Base-by-base conservation (phyloP, 2,329 filamentous ascomycete species). In the Microdochium bolleyi region DNA sequence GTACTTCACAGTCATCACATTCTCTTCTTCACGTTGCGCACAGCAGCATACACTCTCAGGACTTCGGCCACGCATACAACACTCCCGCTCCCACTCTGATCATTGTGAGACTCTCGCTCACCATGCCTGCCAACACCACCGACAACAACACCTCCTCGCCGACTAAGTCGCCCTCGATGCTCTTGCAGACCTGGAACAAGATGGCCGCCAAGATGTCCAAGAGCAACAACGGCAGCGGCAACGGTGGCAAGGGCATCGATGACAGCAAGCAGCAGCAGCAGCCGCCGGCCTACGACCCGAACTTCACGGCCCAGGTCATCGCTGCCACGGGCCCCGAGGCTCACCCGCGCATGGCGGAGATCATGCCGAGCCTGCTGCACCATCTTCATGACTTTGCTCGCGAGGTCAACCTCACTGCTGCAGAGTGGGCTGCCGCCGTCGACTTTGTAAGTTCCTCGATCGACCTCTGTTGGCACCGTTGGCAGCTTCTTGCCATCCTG, bases 371-470 rank as follows among this genome's bases (percentile, higher is more conserved):
- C 27, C 72, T 92, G 55, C 84, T 92, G 64, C 76, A 75, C 53
- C 88, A 92, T 71, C 75, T 92, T 53, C 89, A 94, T 70, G 88
- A 90, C 70, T 92, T 92, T 67, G 83, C 85, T 38, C 84, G 88
- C 49, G 88, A 94, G 67, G 83, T 88, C 56, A 81, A 91, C 66
- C 80, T 94, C 54, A 92, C 87, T 8, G 77, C 82, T n/a, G 85
- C 87, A 53, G 89, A 94, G 73, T 92, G 87, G 88, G 79, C 88
- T 71, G 72, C 79, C 9, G 89, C 84, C 49, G 82, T 90, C 27
- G 76, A 68, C 57, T 73, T 67, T 73, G 83, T 70, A 57, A 75
- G 72, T 30, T 30, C 27, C 11, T 30, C 27, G 27, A 5, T 30
- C 27, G 5, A 11, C 11, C 27, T 5, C 27, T 30, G 5, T 30